These are phyloP conservation scores for Lipomyces lipofer DNA, from an alignment of 805 yeast genomes.

Conservation along the genomic window DNA sequence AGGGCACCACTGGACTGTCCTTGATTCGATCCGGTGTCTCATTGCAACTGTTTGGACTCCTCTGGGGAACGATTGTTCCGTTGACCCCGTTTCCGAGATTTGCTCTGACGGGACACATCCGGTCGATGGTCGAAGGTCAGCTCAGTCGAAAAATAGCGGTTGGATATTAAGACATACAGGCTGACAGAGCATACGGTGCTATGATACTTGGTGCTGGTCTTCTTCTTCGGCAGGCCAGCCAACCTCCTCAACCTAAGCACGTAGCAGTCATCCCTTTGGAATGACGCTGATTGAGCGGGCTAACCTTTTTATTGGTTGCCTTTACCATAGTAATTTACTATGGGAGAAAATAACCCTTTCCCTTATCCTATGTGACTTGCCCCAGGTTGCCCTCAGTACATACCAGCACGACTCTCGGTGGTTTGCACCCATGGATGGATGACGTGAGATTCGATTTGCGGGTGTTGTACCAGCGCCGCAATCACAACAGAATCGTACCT, in stretches of 20 bases:
- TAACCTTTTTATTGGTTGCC: no score
- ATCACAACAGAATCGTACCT: no score
- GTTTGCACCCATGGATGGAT: no score
- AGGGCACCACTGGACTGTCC: neutral
- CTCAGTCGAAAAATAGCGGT: neutral
- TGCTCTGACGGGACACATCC: neutral
- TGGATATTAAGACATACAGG: neutral
- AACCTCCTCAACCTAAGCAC: neutral
- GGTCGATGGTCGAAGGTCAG: neutral
- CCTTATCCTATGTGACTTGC: no score
- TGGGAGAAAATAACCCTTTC: no score
- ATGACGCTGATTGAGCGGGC: no score
- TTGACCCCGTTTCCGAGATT: neutral
- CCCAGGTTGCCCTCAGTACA: no score
- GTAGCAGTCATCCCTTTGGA: no score
- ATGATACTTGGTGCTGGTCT: neutral
- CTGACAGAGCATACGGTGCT: neutral
- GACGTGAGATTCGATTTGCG: no score
- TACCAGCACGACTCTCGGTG: no score
- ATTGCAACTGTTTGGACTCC: slow-evolving; percentile 1
- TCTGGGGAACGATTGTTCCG: neutral
- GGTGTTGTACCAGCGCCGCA: no score
- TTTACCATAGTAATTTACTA: no score
- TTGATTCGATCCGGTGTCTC: neutral
- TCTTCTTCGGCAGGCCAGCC: neutral